phyloP scores from a whole-genome alignment of 2,329 filamentous ascomycete genomes.

The Colletotrichum caudatum region DNA sequence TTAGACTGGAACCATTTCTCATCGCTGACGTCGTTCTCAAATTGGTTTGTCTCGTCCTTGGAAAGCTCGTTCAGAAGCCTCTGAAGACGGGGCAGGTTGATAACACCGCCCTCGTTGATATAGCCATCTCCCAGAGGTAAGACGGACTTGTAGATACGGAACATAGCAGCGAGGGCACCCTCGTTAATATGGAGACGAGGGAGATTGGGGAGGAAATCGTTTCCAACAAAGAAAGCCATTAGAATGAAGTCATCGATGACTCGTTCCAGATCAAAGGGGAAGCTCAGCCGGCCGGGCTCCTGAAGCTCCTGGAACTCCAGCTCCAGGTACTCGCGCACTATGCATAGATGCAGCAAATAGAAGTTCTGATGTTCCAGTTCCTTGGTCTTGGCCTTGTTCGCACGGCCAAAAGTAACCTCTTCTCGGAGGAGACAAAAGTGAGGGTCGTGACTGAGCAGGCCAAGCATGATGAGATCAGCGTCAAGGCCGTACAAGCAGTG shows the following conservation, averaged over 20 bases:
- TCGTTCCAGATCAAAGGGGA: conserved; percentile 92
- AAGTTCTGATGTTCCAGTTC: conserved; percentile 99
- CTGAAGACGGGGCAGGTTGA: conserved; percentile 85
- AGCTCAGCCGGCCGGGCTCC: conserved; percentile 75
- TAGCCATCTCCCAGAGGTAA: conserved; percentile 91
- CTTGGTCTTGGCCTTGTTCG: conserved; percentile 89
- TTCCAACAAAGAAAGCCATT: conserved; percentile 99
- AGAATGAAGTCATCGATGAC: conserved; percentile 99
- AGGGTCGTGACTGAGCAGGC: conserved; percentile 94
- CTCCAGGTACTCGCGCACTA: conserved; percentile 96
- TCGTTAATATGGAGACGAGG: conserved; percentile 98
- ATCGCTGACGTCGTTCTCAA: conserved; percentile 90
- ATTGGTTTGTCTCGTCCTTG: conserved; percentile 91
- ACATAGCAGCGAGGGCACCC: conserved; percentile 96
- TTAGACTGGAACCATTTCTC: conserved; percentile 94
- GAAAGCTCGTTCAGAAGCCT: conserved; percentile 85
- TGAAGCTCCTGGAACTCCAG: conserved; percentile 96
- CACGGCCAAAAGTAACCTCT: conserved; percentile 95
- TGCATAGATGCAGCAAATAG: conserved; percentile 95
- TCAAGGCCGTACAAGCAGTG: conserved; percentile 98
- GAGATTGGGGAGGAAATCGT: conserved; percentile 97
- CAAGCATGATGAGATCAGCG: conserved; percentile 98
- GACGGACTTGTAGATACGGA: conserved; percentile 92
- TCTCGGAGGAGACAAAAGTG: conserved; percentile 98
- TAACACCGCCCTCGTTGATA: conserved; percentile 94